Evolutionary conservation across 2,329 filamentous ascomycete genomes (phyloP), one percentile per base, ranked within the genome.

Genomic region (Ophiostoma populinum): DNA sequence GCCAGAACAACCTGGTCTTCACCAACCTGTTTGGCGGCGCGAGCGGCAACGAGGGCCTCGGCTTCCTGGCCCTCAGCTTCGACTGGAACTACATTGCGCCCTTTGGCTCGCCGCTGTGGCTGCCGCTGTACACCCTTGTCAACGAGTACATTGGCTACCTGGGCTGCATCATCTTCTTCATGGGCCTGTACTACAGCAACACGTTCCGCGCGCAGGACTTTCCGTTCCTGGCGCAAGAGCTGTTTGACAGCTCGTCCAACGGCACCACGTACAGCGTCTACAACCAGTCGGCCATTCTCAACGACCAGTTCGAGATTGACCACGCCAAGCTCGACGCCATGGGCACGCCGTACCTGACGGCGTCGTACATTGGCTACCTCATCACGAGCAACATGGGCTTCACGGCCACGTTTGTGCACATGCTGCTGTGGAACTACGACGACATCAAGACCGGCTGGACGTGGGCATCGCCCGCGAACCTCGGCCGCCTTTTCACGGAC

Each of bases 381-480:
- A 47, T 65, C 21, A 54, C 54, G 2, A 52, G 53, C 4, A 66
- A 65, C 41, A 52, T 62, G 42, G 59, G 54, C 3, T 49, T 62
- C 17, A 63, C 62, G 4, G 62, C 63, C 2, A 56, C 58, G 1
- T 47, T 67, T 13, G 51, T 55, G 3, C 58, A 65, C 40, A 35
- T 45, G 36, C 27, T 40, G 10, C 40, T 45, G 10, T 45, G 36
- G 36, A 40, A 45, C 31, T 43, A 33, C 31, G 36, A 43, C 21
- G 43, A 43, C 22, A 24, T 45, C 32, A 43, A 43, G 38, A 29
- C 35, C 16, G 40, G 37, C 17, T 44, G 41, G 41, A 22, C 30
- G 7, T 39, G 38, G 35, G 32, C 40, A 7, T 11, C 10, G 5
- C 30, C 32, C 4, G n/a, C n/a, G n/a, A 39, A 40, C 12, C 32